Conservation (phyloP, 306 rosid species). For the Vicia sativa region DNA sequence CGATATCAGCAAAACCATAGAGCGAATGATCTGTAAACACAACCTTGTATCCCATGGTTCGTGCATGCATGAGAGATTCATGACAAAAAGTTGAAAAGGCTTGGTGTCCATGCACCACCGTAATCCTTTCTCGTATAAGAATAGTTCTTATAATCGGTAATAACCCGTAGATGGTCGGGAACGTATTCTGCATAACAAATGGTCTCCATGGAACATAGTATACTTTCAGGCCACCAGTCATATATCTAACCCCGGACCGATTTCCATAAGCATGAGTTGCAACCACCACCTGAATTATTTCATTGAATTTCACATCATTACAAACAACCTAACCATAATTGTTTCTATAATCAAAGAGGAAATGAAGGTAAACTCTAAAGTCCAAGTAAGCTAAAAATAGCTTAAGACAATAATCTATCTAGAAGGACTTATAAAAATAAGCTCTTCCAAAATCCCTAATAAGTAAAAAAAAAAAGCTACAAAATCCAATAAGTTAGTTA, state of each 20-base stretch:
- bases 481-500: neutral
- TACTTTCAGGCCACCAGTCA: slow-evolving; percentile 87
- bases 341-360: neutral
- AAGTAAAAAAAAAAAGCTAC: neutral
- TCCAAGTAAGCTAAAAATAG: neutral
- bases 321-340: slow-evolving; percentile 18
- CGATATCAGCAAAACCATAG: slow-evolving; percentile 85
- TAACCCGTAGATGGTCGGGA: slow-evolving; percentile 77
- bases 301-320: slow-evolving; percentile 19
- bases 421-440: neutral
- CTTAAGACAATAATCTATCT: neutral
- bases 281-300: slow-evolving; percentile 73
- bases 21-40: slow-evolving; percentile 92
- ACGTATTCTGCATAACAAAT: slow-evolving; percentile 84
- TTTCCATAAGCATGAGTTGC: slow-evolving; percentile 91
- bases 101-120: slow-evolving; percentile 89
- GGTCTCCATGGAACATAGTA: slow-evolving; percentile 92
- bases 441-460: neutral
- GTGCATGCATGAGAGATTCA: slow-evolving; percentile 84
- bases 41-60: slow-evolving; percentile 90
- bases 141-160: slow-evolving; percentile 79
- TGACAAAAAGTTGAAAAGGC: slow-evolving; percentile 95
- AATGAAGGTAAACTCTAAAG: neutral
- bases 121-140: slow-evolving; percentile 80
- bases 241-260: slow-evolving; percentile 87